Evolutionary conservation across 176 grass and related monocot species (phyloP), one percentile per base, ranked within the genome.

Genomic region (Ampelocalamus luodianensis): DNA sequence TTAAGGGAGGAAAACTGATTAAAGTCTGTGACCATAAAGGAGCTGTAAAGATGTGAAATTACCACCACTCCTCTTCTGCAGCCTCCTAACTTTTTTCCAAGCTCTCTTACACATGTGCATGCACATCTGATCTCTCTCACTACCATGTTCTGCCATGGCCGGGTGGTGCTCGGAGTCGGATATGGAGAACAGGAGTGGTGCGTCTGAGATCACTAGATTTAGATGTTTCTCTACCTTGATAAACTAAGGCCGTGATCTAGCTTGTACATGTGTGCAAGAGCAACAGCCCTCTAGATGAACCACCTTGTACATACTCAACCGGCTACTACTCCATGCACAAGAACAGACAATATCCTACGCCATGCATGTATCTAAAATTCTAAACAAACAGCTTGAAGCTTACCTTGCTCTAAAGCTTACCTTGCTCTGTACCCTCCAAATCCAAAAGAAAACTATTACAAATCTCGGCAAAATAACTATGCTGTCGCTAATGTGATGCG

Each of bases 1-100:
- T 82, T 94, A 85, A 89, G 77, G 72, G 72, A 49, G 71, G 62
- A 65, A 68, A 93, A 90, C 88, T 82, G 91, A 90, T 93, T 88
- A 93, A 90, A 90, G 88, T 88, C 69, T 83, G 50, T 85, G 79
- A 79, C 76, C 74, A 71, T 71, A 88, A 93, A 93, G 92, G 86
- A 76, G 55, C 24, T 77, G 79, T 81, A 93, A 93, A 85, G 85
- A 91, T 86, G 85, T 88, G 86, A 83, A 93, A 68, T 91, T 85
- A 88, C 88, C 82, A 88, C 85, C 59, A 68, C 50, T 78, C 32
- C 27, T 24, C 46, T 22, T 22, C 56, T 60, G 12, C 58, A 26
- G 58, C 23, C 10, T 60, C 10, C 10, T 46, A 27, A 36, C 88
- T 87, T 90, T 72, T 86, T 18, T 56, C 48, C 80, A 42, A 67